These are phyloP conservation scores for Daldinia loculata DNA, from an alignment of 495 filamentous ascomycete genomes.

Conservation along the genomic window DNA sequence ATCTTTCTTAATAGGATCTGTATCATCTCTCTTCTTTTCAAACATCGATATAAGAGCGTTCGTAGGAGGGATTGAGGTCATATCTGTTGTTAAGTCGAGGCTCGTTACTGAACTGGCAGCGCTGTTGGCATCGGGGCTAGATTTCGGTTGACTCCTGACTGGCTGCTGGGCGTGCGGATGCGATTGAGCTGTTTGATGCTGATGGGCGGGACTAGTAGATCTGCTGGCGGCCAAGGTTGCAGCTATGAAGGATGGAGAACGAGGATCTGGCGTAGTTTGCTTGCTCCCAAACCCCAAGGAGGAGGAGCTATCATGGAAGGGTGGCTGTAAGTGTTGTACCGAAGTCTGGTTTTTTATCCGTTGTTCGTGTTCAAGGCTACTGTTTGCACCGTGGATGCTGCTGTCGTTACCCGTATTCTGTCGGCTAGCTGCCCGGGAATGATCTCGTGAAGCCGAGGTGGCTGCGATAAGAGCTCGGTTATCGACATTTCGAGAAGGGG, in stretches of 20 bases:
- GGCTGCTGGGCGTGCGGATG: conserved; percentile 16
- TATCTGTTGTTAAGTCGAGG: conserved; percentile 55
- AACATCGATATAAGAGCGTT: conserved; percentile 69
- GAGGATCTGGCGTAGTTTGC: conserved; percentile 35
- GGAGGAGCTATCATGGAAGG: conserved; percentile 11
- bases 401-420: conserved; percentile 38
- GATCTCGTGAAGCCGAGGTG: conserved; percentile 46
- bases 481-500: conserved; percentile 27
- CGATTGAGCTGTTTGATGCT: conserved; percentile 42
- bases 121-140: conserved; percentile 39
- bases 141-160: conserved; percentile 32
- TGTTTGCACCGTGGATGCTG: conserved; percentile 12
- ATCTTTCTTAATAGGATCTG: conserved; percentile 53
- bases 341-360: conserved; percentile 3
- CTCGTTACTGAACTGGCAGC: conserved; percentile 40
- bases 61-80: conserved; percentile 63
- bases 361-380: conserved; percentile 7
- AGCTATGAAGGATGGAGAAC: conserved; percentile 63
- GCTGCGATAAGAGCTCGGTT: conserved; percentile 63
- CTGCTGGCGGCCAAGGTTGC: conserved; percentile 65
- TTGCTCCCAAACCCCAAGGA: conserved; percentile 29
- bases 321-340: conserved; percentile 17
- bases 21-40: conserved; percentile 54
- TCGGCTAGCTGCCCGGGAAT: conserved; percentile 33
- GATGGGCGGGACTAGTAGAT: conserved; percentile 54